Evolutionary conservation across 805 yeast genomes (phyloP).

Genomic region (Monosporozyma unispora): DNA sequence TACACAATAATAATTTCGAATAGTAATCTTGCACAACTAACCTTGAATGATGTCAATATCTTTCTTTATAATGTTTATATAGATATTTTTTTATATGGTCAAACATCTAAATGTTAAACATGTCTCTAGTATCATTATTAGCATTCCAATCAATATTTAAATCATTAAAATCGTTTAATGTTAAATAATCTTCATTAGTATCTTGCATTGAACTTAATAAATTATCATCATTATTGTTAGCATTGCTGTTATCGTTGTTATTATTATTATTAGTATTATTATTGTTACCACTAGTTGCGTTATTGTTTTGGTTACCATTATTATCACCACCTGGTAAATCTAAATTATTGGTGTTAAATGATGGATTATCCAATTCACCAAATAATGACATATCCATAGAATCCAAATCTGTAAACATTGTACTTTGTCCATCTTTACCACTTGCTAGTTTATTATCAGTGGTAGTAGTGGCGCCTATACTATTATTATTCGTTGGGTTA

Average conservation of each 20-base stretch:
- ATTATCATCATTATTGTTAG: neutral
- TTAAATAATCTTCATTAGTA: constrained; percentile 26
- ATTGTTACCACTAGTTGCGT: neutral
- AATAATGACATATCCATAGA: constrained; percentile 27
- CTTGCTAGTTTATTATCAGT: neutral
- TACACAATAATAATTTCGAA: neutral
- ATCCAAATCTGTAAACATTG: constrained; percentile 17
- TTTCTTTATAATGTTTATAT: neutral
- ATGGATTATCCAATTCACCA: constrained; percentile 27
- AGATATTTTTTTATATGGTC: neutral
- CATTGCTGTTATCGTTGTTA: constrained; percentile 4
- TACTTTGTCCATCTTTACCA: neutral
- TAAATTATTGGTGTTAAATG: constrained; percentile 19
- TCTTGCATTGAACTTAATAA: constrained; percentile 10
- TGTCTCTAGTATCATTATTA: constrained; percentile 16
- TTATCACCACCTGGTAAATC: constrained; percentile 6
- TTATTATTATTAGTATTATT: constrained; percentile 5
- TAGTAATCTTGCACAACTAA: neutral
- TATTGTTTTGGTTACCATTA: neutral
- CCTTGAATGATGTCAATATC: constrained; percentile 4
- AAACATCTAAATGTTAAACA: constrained; percentile 1
- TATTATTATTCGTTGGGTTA: neutral
- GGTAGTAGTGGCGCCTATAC: neutral
- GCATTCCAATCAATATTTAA: constrained; percentile 29
- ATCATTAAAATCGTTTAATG: constrained; percentile 30